Conservation (phyloP, 2,329 filamentous ascomycete species). For the Fusarium napiforme region DNA sequence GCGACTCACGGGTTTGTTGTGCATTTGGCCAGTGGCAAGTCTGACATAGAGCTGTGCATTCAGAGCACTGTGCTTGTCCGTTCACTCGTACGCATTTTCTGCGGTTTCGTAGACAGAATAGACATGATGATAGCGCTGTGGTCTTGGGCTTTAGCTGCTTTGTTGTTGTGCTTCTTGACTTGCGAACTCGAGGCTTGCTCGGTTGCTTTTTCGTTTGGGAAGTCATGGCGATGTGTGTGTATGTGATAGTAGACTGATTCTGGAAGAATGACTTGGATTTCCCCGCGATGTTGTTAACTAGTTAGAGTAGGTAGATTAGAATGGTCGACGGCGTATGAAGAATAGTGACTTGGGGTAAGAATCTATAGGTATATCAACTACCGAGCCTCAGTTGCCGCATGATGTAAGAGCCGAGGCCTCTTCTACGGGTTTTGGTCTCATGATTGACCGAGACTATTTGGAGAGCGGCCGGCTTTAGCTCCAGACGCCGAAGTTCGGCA, state of each 20-base stretch:
- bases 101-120: neutral
- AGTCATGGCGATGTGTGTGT: neutral
- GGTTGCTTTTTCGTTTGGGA: neutral
- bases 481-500: neutral
- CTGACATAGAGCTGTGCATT: neutral
- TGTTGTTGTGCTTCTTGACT: neutral
- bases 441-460: neutral
- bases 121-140: neutral
- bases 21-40: neutral
- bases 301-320: neutral
- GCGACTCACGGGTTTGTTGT: neutral
- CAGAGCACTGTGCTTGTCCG: neutral
- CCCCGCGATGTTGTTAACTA: neutral
- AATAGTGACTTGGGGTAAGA: neutral
- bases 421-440: no score
- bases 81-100: neutral
- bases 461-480: neutral
- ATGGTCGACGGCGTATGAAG: neutral
- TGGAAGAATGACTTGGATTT: neutral
- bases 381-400: neutral
- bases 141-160: neutral
- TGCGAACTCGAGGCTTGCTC: neutral
- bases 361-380: neutral
- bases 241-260: neutral
- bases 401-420: neutral